phyloP scores from a whole-genome alignment of 257 asterid genomes.

The Solanum chilense region DNA sequence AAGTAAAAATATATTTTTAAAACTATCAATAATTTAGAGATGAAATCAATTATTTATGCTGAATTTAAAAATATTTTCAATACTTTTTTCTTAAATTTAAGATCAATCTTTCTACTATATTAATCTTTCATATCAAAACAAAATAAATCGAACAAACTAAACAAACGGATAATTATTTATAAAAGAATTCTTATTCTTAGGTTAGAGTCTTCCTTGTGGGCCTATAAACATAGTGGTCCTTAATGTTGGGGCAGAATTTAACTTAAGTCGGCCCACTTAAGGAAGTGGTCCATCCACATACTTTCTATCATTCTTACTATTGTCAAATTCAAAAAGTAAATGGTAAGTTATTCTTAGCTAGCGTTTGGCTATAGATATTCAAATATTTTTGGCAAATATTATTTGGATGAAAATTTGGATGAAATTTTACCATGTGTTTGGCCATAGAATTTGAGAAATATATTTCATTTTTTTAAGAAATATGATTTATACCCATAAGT shows the following conservation, averaged over 20 bases:
- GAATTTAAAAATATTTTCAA: too few species aligned
- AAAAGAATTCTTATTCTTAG: not conserved
- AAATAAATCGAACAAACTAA: not conserved
- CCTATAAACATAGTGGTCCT: conserved; percentile 2
- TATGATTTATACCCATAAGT: too few species aligned
- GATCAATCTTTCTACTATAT: not conserved
- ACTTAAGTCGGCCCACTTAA: conserved; percentile 5
- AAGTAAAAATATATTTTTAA: too few species aligned
- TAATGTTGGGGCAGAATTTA: not conserved
- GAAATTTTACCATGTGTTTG: too few species aligned
- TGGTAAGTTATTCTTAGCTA: not conserved
- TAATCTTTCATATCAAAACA: not conserved
- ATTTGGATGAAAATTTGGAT: too few species aligned
- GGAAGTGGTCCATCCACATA: conserved; percentile 12
- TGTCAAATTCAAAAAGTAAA: conserved; percentile 15
- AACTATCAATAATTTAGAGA: too few species aligned
- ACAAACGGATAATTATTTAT: too few species aligned
- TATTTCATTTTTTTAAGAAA: too few species aligned
- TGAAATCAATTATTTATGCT: too few species aligned
- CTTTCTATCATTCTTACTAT: not conserved
- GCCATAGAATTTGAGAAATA: too few species aligned
- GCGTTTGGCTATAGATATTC: too few species aligned
- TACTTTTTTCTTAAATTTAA: not conserved
- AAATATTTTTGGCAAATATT: too few species aligned
- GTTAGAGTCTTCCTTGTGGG: not conserved